These are phyloP conservation scores for Dipodascopsis tothii DNA, from an alignment of 805 yeast species.

Conservation along the genomic window DNA sequence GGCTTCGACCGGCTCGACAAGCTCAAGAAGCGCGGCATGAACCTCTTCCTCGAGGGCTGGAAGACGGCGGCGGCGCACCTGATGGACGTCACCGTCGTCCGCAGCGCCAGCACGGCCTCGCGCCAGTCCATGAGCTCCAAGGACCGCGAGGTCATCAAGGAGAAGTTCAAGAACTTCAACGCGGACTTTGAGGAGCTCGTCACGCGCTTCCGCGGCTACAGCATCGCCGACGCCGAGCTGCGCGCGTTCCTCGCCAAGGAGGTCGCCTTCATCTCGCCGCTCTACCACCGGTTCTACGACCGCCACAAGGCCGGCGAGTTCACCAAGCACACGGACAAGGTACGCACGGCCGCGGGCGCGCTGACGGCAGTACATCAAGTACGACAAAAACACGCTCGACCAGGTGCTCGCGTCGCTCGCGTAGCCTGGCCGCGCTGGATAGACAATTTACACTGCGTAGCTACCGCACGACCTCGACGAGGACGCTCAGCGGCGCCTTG, in stretches of 20 bases:
- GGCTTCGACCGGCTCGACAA: conserved; percentile 50
- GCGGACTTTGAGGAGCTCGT: conserved; percentile 73
- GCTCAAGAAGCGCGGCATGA: conserved; percentile 65
- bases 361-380: conserved; percentile 44
- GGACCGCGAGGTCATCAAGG: conserved; percentile 76
- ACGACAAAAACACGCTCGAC: conserved; percentile 37
- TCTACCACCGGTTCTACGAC: conserved; percentile 78
- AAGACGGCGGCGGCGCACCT: conserved; percentile 65
- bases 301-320: conserved; percentile 64
- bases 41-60: conserved; percentile 68
- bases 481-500: conserved; percentile 78
- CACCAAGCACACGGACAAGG: conserved; percentile 57
- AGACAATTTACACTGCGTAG: conserved; percentile 95
- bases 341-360: background rate
- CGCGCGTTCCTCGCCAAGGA: conserved; percentile 61
- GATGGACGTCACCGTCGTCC: conserved; percentile 70
- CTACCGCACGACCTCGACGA: conserved; percentile 81
- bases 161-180: conserved; percentile 70
- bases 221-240: conserved; percentile 59
- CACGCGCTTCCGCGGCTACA: conserved; percentile 55
- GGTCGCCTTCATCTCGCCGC: conserved; percentile 65
- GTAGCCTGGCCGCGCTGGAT: too few species aligned
- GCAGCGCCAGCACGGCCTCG: conserved; percentile 8
- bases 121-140: conserved; percentile 44
- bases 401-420: conserved; percentile 32